These are phyloP conservation scores for Aciculosporium take DNA, from an alignment of 2,329 filamentous ascomycete genomes.

Conservation along the genomic window DNA sequence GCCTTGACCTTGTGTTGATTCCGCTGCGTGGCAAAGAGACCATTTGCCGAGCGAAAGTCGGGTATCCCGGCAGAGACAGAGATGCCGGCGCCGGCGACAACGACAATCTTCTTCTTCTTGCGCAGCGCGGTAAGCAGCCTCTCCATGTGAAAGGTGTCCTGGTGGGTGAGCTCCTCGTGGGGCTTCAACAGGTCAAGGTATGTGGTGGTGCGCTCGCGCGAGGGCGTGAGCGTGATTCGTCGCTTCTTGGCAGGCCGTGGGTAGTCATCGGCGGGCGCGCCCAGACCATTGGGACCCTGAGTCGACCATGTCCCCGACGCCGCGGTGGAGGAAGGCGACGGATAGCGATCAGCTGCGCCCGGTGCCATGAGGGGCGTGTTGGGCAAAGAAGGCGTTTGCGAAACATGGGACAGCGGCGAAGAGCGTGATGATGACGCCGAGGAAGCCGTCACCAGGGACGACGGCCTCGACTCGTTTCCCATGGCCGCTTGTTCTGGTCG, in stretches of 20 bases:
- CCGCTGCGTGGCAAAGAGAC: constrained; percentile 74
- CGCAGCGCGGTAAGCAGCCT: constrained; percentile 60
- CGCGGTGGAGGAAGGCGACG: constrained; percentile 34
- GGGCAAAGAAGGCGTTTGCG: constrained; percentile 37
- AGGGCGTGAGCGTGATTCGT: constrained; percentile 44
- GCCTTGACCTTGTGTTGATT: constrained; percentile 76
- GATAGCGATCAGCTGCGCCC: constrained; percentile 32
- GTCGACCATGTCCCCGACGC: constrained; percentile 37
- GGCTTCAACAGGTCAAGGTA: constrained; percentile 55
- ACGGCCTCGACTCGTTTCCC: constrained; percentile 6
- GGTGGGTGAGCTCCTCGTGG: constrained; percentile 31
- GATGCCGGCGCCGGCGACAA: constrained; percentile 91
- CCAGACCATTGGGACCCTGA: constrained; percentile 33
- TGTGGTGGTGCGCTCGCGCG: constrained; percentile 60
- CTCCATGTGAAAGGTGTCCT: constrained; percentile 43
- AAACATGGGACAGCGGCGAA: constrained; percentile 40
- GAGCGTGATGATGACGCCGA: constrained; percentile 27
- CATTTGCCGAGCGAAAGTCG: constrained; percentile 85
- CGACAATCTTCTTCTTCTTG: constrained; percentile 90
- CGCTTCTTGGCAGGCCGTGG: constrained; percentile 63
- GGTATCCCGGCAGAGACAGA: constrained; percentile 94
- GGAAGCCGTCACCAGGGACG: constrained; percentile 16
- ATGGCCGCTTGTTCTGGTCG: background rate
- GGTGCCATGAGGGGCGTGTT: constrained; percentile 25
- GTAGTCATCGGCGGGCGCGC: constrained; percentile 35